These are phyloP conservation scores for Talaromyces proteolyticus DNA, from an alignment of 495 filamentous ascomycete genomes.

Conservation along the genomic window DNA sequence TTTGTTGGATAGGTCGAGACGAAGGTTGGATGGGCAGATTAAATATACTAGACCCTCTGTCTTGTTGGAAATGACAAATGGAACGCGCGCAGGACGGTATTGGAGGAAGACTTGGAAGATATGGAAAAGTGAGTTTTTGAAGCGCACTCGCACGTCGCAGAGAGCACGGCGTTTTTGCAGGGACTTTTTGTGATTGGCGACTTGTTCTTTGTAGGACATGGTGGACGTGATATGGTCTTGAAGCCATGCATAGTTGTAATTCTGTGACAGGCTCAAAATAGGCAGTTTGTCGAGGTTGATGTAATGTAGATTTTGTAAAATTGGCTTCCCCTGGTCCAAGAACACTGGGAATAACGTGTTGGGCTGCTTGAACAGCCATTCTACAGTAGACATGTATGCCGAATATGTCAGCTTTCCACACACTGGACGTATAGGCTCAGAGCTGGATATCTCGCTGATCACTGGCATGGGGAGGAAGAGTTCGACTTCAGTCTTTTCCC, in stretches of 20 bases:
- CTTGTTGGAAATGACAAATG: conserved; percentile 29
- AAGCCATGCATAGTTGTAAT: conserved; percentile 24
- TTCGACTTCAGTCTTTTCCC: not conserved
- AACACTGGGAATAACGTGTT: conserved; percentile 19
- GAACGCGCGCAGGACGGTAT: conserved; percentile 17
- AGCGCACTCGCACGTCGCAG: conserved; percentile 24
- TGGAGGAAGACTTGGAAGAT: conserved; percentile 38
- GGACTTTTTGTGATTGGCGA: not conserved
- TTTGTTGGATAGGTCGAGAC: conserved; percentile 13
- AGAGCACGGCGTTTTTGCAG: not conserved
- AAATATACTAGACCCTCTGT: conserved; percentile 15
- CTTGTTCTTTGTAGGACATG: conserved; percentile 33
- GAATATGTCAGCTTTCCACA: not conserved
- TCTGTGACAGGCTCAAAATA: conserved; percentile 22
- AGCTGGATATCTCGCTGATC: not conserved
- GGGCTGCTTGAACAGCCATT: not conserved
- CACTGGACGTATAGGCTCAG: not conserved
- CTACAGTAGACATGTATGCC: not conserved
- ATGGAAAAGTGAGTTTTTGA: conserved; percentile 42
- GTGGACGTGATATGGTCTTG: conserved; percentile 23
- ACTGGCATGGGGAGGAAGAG: not conserved
- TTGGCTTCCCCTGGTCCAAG: conserved; percentile 7
- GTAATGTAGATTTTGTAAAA: conserved; percentile 29
- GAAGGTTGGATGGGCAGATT: conserved; percentile 10
- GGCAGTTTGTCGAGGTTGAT: conserved; percentile 37